Percentiles rank a stretch among this genome's conserved stretches.
Conservation (phyloP, 164 flowering plant species). For the Piper longum region DNA sequence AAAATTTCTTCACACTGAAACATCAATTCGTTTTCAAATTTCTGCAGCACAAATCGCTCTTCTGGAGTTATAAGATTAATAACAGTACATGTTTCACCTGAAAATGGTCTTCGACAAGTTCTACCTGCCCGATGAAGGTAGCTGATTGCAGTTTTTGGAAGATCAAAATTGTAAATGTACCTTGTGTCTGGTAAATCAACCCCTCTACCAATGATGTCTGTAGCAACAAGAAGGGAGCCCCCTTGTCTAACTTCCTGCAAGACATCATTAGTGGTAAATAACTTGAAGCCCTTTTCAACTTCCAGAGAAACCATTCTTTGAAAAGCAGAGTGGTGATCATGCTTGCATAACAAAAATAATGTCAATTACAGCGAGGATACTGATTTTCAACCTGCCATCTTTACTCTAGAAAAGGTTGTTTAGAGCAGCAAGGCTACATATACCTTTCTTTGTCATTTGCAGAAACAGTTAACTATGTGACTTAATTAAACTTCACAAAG, state of each 20-base stretch:
- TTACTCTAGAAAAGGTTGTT: no score
- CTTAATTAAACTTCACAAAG: no score
- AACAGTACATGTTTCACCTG: conserved; percentile 49
- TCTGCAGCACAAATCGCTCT: conserved; percentile 72
- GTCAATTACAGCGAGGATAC: no score
- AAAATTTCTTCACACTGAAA: conserved; percentile 58
- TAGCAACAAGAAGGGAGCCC: conserved; percentile 62
- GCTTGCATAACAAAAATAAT: no score
- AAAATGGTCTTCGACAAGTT: conserved; percentile 80
- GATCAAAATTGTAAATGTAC: conserved; percentile 85
- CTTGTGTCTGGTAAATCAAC: conserved; percentile 87
- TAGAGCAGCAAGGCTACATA: no score
- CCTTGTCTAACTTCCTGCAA: conserved; percentile 66
- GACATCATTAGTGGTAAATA: no score
- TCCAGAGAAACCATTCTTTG: no score
- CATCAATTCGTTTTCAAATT: conserved; percentile 72
- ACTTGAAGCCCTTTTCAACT: no score
- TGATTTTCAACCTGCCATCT: no score
- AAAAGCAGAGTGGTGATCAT: no score
- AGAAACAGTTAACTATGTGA: no score
- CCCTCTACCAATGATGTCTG: conserved; percentile 91
- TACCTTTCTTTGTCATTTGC: no score
- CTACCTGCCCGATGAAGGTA: conserved; percentile 98
- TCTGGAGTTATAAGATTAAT: conserved; percentile 49
- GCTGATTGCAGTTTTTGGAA: conserved; percentile 66